Evolutionary conservation across 371 early-diverging fungal species (phyloP).

Genomic region (Rhizopus arrhizus): DNA sequence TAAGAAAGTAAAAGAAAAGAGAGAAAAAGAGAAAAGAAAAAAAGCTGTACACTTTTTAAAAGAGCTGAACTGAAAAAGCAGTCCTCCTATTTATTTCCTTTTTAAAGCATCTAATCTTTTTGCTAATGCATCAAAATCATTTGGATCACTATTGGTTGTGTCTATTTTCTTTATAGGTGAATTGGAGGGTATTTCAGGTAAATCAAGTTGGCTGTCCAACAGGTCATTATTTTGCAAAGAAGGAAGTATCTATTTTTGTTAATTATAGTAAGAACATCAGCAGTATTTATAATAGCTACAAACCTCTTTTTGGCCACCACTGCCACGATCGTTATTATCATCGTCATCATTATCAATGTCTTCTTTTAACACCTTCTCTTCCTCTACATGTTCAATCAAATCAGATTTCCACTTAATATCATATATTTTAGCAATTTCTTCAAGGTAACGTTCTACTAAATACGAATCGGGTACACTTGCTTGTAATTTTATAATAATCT

Average conservation of each 20-base stretch:
- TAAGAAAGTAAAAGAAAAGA: not conserved
- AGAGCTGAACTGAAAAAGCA: not conserved
- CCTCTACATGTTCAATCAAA: constrained; percentile 42
- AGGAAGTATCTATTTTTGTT: constrained; percentile 18
- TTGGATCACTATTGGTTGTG: constrained; percentile 22
- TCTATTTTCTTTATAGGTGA: constrained; percentile 27
- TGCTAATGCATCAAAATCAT: constrained; percentile 71
- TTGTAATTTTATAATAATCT: constrained; percentile 81
- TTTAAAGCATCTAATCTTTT: constrained; percentile 77
- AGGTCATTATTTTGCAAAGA: constrained; percentile 10
- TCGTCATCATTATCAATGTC: constrained; percentile 3
- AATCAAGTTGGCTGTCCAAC: constrained; percentile 21
- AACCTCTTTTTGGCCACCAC: constrained; percentile 22
- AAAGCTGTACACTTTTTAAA: not conserved
- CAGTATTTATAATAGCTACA: too few relatives aligned
- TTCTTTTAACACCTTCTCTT: constrained; percentile 21
- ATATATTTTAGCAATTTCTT: constrained; percentile 85
- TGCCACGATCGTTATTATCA: constrained; percentile 23
- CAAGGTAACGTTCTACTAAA: constrained; percentile 85
- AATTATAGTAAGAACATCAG: not conserved
- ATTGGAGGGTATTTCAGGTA: constrained; percentile 44
- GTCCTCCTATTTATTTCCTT: constrained; percentile 23
- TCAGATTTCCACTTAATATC: constrained; percentile 73
- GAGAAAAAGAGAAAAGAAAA: constrained; percentile 5
- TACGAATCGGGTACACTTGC: constrained; percentile 77